A percentile compares a stretch with the other conserved stretches of the same genome.
phyloP scores from a whole-genome alignment of 2,329 filamentous ascomycete genomes.

The Gaeumannomyces sp. region DNA sequence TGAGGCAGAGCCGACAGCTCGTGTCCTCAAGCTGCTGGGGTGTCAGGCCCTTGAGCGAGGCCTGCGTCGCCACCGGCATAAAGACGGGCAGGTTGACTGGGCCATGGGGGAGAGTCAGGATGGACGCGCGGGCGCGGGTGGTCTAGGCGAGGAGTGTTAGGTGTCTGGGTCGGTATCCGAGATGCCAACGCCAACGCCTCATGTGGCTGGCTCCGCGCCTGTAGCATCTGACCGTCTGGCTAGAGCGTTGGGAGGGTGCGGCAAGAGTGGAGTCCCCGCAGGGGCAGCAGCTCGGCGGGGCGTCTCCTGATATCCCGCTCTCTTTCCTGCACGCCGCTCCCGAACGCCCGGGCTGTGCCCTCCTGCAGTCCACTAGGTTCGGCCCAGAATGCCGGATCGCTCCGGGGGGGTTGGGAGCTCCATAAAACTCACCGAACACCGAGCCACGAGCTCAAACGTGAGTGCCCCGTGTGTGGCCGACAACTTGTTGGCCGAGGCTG shows the following conservation, averaged over 20 bases:
- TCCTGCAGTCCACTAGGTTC: background rate
- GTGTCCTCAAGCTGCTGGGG: slow-evolving; percentile 87
- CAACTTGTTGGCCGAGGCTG: slow-evolving; percentile 10
- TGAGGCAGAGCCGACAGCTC: slow-evolving; percentile 83
- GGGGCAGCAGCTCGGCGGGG: no score
- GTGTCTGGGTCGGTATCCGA: background rate
- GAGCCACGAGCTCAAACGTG: slow-evolving; percentile 23
- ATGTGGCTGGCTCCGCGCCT: no score
- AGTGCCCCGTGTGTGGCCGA: slow-evolving; percentile 24
- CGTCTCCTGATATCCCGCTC: background rate
- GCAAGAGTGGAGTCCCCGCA: background rate
- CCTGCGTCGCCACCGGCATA: slow-evolving; percentile 98
- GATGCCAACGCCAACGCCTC: no score
- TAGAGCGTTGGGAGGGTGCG: background rate
- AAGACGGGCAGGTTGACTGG: slow-evolving; percentile 86
- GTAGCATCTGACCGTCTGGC: background rate
- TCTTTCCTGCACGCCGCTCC: background rate
- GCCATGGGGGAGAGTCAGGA: slow-evolving; percentile 84
- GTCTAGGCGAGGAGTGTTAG: slow-evolving; percentile 50
- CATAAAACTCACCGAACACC: slow-evolving; percentile 16
- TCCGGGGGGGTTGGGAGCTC: background rate
- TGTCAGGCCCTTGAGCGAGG: slow-evolving; percentile 88
- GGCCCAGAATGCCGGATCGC: background rate
- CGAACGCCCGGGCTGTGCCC: background rate
- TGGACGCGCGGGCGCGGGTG: slow-evolving; percentile 87